phyloP scores from a whole-genome alignment of 805 yeast genomes.

The Dipodascopsis tothii region DNA sequence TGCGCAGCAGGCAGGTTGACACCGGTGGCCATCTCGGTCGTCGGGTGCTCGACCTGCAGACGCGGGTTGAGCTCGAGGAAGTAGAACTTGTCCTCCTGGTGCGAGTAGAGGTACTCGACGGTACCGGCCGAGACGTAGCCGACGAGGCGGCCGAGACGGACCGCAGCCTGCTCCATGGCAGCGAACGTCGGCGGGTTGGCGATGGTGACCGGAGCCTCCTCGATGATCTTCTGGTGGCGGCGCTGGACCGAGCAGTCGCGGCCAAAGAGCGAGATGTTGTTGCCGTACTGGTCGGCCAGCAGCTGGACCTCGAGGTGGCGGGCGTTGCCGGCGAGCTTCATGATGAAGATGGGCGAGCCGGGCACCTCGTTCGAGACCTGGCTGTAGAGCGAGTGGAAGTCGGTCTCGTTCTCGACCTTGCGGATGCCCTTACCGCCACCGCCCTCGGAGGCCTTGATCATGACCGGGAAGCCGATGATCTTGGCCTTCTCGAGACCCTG shows the following conservation, averaged over 20 bases:
- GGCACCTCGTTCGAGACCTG: constrained; percentile 98
- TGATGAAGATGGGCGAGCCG: constrained; percentile 96
- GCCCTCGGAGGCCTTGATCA: constrained; percentile 99
- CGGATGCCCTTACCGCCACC: constrained; percentile 99
- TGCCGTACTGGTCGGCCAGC: constrained; percentile 96
- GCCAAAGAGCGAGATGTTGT: constrained; percentile 92
- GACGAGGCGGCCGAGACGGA: constrained; percentile 88
- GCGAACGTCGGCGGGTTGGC: constrained; percentile 80
- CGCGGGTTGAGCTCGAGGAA: constrained; percentile 96
- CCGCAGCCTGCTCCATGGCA: constrained; percentile 95
- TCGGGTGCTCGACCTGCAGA: constrained; percentile 99
- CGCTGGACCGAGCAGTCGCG: constrained; percentile 99
- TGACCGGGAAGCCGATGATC: constrained; percentile 91
- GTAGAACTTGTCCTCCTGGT: constrained; percentile 88
- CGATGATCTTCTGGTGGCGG: constrained; percentile 97
- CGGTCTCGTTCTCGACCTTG: constrained; percentile 79
- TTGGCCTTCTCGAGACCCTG: constrained; percentile 84
- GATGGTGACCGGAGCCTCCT: constrained; percentile 97
- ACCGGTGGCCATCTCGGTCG: constrained; percentile 98
- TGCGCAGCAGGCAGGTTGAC: constrained; percentile 98
- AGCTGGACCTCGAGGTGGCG: constrained; percentile 97
- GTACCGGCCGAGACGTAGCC: constrained; percentile 99
- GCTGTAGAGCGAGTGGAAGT: constrained; percentile 66
- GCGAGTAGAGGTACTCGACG: constrained; percentile 92
- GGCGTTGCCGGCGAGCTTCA: constrained; percentile 95